Conservation (phyloP, 1,284 basidiomycete genomes). For the Boletellus dicymbophilus region DNA sequence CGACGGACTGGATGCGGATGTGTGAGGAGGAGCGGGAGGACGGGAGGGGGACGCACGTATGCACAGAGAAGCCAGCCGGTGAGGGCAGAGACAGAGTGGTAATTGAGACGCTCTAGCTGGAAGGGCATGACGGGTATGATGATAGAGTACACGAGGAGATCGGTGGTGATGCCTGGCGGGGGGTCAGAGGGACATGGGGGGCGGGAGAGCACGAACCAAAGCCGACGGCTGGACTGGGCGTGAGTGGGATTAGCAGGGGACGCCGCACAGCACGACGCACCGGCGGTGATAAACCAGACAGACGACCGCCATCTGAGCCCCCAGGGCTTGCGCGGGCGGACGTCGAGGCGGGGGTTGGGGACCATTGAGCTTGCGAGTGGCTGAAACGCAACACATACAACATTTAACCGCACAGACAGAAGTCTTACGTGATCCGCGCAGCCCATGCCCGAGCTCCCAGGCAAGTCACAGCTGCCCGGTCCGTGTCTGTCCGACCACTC, state of each 20-base stretch:
- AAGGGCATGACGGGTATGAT: conserved; percentile 80
- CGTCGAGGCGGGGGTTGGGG: neutral
- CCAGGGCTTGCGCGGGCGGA: conserved; percentile 18
- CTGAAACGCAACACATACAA: no score
- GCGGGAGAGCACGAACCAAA: conserved; percentile 28
- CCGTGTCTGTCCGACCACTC: neutral
- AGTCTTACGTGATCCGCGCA: neutral
- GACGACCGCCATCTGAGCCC: conserved; percentile 58
- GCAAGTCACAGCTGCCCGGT: no score
- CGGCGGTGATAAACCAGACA: conserved; percentile 49
- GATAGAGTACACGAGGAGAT: conserved; percentile 67
- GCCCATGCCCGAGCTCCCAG: neutral
- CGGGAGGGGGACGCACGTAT: conserved; percentile 41
- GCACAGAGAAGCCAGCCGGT: conserved; percentile 71
- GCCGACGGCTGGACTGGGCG: conserved; percentile 32
- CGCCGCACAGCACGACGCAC: conserved; percentile 21
- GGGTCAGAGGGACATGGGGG: neutral
- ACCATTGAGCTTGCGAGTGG: no score
- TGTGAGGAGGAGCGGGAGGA: neutral
- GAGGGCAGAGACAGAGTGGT: conserved; percentile 53
- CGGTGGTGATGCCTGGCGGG: conserved; percentile 56
- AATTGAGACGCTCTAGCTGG: conserved; percentile 58
- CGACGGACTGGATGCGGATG: conserved; percentile 40
- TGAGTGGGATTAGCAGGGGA: conserved; percentile 2
- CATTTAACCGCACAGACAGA: no score